Evolutionary conservation across 805 yeast species (phyloP).

Genomic region (Candida michaelii): DNA sequence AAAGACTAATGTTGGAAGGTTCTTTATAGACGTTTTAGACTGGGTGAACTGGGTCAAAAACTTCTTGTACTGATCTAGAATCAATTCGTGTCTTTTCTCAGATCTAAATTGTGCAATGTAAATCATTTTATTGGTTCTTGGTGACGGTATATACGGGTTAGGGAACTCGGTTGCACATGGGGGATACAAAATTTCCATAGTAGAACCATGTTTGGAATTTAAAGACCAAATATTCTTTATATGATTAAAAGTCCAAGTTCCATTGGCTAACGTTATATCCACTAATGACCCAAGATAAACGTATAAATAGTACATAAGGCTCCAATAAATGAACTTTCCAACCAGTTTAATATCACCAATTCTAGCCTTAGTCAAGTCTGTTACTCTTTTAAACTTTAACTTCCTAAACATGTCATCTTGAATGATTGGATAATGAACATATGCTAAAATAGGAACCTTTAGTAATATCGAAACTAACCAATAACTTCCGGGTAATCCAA

Average conservation of each 20-base stretch:
- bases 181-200: constrained; percentile 66
- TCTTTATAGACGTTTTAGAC: constrained; percentile 17
- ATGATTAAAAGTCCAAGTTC: constrained; percentile 90
- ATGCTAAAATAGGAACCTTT: constrained; percentile 75
- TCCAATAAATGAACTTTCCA: constrained; percentile 68
- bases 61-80: constrained; percentile 61
- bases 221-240: constrained; percentile 62
- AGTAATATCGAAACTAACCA: constrained; percentile 58
- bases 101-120: constrained; percentile 93
- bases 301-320: constrained; percentile 60
- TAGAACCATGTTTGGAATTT: constrained; percentile 24
- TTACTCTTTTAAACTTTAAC: constrained; percentile 33
- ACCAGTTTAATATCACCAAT: constrained; percentile 33
- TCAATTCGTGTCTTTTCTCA: constrained; percentile 83
- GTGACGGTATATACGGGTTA: constrained; percentile 12
- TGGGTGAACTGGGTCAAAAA: constrained; percentile 39
- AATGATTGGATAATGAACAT: constrained; percentile 93
- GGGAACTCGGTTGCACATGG: constrained; percentile 76
- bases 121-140: constrained; percentile 42
- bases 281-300: constrained; percentile 65
- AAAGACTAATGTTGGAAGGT: constrained; percentile 60
- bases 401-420: constrained; percentile 83
- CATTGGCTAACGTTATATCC: constrained; percentile 69
- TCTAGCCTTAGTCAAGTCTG: constrained; percentile 18
- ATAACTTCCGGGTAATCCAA: constrained; percentile 90